Percentiles rank a stretch among this genome's conserved stretches.
Evolutionary conservation across 225 moss, liverwort and hornwort genomes (phyloP).

Genomic region (Takakia lepidozioides): DNA sequence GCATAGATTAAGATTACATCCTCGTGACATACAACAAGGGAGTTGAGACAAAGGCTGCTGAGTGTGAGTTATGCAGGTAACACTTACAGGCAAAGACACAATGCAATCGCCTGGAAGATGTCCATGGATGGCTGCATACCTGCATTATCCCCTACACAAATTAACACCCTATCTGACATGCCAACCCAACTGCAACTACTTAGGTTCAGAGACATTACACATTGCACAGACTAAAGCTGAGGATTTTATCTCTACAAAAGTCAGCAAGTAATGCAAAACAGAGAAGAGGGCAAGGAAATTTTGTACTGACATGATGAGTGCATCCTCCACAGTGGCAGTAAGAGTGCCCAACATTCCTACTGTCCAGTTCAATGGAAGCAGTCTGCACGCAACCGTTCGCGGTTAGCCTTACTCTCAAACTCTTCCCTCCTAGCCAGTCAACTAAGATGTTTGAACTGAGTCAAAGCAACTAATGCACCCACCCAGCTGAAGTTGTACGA

Average conservation of each 20-base stretch:
- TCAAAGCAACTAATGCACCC: no score
- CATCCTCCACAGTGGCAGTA: conserved; percentile 81
- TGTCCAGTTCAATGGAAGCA: conserved; percentile 83
- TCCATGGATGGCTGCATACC: conserved; percentile 88
- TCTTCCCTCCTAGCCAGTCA: no score
- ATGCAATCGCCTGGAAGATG: conserved; percentile 68
- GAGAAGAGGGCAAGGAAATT: no score
- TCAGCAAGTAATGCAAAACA: no score
- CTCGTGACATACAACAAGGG: no score
- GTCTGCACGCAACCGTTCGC: conserved; percentile 60
- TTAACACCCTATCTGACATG: background rate
- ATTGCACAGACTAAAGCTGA: no score
- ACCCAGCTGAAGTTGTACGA: conserved; percentile 74
- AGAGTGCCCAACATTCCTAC: conserved; percentile 91
- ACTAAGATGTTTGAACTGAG: no score
- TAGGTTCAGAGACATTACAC: no score
- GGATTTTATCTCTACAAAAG: no score
- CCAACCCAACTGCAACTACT: background rate
- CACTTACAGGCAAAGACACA: conserved; percentile 63
- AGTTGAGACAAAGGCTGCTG: no score
- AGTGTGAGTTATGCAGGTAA: background rate
- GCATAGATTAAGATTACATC: no score
- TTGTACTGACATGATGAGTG: conserved; percentile 76
- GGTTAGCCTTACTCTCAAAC: no score
- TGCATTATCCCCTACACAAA: conserved; percentile 11